Conservation (phyloP, 805 yeast species). For the Teunomyces tritomae region DNA sequence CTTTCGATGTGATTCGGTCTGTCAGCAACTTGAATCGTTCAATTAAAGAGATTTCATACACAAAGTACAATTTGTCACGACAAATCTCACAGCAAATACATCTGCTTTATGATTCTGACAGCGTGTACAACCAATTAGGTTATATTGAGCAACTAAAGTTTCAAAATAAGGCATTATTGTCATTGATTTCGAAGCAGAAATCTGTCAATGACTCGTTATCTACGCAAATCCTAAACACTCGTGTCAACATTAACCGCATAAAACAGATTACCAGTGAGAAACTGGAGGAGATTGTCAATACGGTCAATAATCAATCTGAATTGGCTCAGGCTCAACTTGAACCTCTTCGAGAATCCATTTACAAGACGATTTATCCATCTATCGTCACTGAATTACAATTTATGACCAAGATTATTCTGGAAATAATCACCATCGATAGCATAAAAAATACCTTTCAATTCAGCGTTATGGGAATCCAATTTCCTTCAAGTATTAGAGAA, state of each 20-base stretch:
- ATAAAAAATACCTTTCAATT: constrained; percentile 21
- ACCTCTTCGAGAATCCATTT: constrained; percentile 25
- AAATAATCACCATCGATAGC: constrained; percentile 27
- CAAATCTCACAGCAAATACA: constrained; percentile 17
- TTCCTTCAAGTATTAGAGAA: constrained; percentile 32
- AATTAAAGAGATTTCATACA: constrained; percentile 24
- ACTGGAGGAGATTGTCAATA: constrained; percentile 13
- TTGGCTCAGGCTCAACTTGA: constrained; percentile 24
- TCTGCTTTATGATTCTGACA: not conserved
- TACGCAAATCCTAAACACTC: constrained; percentile 19
- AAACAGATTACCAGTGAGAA: constrained; percentile 15
- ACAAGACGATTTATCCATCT: constrained; percentile 19
- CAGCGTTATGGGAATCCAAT: constrained; percentile 32
- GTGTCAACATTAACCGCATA: constrained; percentile 20
- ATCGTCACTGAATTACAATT: constrained; percentile 15
- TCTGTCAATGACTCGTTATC: constrained; percentile 21
- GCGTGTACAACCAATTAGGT: constrained; percentile 6
- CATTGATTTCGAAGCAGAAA: constrained; percentile 18
- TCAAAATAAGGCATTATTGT: constrained; percentile 11
- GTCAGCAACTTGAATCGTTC: constrained; percentile 23
- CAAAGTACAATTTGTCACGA: constrained; percentile 20
- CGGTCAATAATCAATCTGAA: constrained; percentile 22
- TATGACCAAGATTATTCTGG: constrained; percentile 16
- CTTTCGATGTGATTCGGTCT: constrained; percentile 29
- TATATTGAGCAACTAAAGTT: constrained; percentile 6